Evolutionary conservation across 148 eudicot species (phyloP).

Genomic region (Drosera capensis): DNA sequence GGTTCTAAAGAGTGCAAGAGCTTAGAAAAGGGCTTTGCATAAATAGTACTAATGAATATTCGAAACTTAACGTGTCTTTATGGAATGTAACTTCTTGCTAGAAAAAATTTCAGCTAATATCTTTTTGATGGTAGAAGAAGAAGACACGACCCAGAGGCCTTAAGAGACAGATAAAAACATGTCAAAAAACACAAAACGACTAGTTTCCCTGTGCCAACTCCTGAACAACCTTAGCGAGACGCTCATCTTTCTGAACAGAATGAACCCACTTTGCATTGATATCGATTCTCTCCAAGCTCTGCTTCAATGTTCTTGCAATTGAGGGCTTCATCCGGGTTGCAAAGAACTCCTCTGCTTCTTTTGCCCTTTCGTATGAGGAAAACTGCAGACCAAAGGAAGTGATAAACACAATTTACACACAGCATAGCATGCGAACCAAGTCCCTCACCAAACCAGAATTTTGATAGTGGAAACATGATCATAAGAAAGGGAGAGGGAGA

Average conservation of each 20-base stretch:
- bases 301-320: slow-evolving; percentile 74
- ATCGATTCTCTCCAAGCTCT: slow-evolving; percentile 77
- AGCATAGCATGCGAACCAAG: too few species aligned
- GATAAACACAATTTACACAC: too few species aligned
- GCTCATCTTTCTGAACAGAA: slow-evolving; percentile 50
- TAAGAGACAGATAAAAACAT: not conserved
- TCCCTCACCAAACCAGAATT: too few species aligned
- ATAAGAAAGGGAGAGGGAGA: slow-evolving; percentile 5
- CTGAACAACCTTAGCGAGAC: slow-evolving; percentile 38
- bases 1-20: too few species aligned
- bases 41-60: too few species aligned
- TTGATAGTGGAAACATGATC: too few species aligned
- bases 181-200: not conserved
- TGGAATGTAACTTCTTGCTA: too few species aligned
- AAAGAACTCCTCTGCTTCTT: slow-evolving; percentile 66
- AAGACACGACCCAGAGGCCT: not conserved
- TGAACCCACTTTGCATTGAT: slow-evolving; percentile 76
- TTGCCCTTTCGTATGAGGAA: slow-evolving; percentile 54
- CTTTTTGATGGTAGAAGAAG: too few species aligned
- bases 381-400: too few species aligned
- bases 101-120: too few species aligned
- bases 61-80: too few species aligned
- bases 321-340: slow-evolving; percentile 43
- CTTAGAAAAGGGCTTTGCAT: too few species aligned
- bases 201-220: slow-evolving; percentile 31